Evolutionary conservation across 2,329 filamentous ascomycete species (phyloP), one percentile per base, ranked within the genome.

Genomic region (Trichoderma arundinaceum): DNA sequence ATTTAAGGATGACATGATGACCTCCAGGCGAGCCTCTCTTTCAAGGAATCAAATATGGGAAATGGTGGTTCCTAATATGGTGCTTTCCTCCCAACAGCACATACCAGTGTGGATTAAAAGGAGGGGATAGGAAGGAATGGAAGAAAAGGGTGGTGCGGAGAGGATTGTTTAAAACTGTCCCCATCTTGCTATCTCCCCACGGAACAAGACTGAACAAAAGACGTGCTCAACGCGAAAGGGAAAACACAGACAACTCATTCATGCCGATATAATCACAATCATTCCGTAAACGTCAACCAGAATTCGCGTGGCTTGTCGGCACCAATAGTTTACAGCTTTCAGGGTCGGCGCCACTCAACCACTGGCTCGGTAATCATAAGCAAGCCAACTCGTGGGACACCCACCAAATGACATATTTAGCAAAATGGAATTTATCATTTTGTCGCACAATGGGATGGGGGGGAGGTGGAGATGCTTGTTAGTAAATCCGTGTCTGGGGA

Each of bases 1-100:
- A 6, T 17, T 38, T n/a, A 48, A 53, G 38, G 62, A 59, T n/a
- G 61, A 54, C 49, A 66, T 69, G 19, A 19, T 52, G 63, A 41
- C 38, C 38, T 43, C 22, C 15, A 9, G 13, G 33, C 7, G 59
- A 22, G 22, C 12, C n/a, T 41, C 48, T 28, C 10, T 53, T 13
- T 33, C 49, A 28, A 48, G 19, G 15, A 15, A 17, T 54, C 19
- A 32, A 57, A 17, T 17, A 19, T 49, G 6, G 6, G 8, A 15
- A 57, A 9, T 12, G 2, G 15, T 13, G 9, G 5, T 15, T 53
- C 22, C 13, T 35, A 19, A 3, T 3, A 19, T 10, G 9, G 1
- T 19, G 3, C 12, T 4, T 62, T 9, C n/a, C 3, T 22, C 28
- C 32, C 13, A 44, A 15, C 28, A 33, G 44, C 13, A 15, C 17